phyloP scores from a whole-genome alignment of 306 rosid genomes.

The Quercus glauca region DNA sequence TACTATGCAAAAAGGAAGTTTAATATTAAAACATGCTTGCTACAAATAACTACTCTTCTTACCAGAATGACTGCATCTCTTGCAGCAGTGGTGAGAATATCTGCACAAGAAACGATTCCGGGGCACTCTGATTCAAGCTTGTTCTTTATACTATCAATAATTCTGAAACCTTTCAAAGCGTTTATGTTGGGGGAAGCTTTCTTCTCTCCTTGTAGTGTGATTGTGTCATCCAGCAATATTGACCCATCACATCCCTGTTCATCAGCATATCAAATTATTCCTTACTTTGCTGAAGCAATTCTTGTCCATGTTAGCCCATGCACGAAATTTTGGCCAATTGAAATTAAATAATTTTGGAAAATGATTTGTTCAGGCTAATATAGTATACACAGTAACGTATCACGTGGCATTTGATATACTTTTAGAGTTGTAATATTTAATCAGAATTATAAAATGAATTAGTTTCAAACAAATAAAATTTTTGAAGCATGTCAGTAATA shows the following conservation, averaged over 20 bases:
- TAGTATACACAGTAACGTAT: not conserved
- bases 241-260: slow-evolving; percentile 95
- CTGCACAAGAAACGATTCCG: slow-evolving; percentile 86
- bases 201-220: slow-evolving; percentile 81
- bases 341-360: not conserved
- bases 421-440: too few relatives aligned
- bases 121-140: slow-evolving; percentile 85
- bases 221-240: slow-evolving; percentile 73
- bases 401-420: too few relatives aligned
- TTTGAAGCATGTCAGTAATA: not conserved
- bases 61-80: slow-evolving; percentile 97
- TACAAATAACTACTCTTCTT: not conserved
- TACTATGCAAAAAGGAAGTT: not conserved
- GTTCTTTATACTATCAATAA: slow-evolving; percentile 80
- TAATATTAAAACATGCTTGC: not conserved
- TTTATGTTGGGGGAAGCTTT: slow-evolving; percentile 55
- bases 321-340: not conserved
- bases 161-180: slow-evolving; percentile 62
- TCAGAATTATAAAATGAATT: too few relatives aligned
- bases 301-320: not conserved
- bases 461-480: not conserved
- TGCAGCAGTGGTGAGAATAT: slow-evolving; percentile 94
- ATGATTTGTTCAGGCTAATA: not conserved
- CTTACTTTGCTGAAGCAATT: too few relatives aligned
- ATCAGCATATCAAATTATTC: too few relatives aligned